These are phyloP conservation scores for Brassica nigra DNA, from an alignment of 345 rosid species.

Conservation along the genomic window DNA sequence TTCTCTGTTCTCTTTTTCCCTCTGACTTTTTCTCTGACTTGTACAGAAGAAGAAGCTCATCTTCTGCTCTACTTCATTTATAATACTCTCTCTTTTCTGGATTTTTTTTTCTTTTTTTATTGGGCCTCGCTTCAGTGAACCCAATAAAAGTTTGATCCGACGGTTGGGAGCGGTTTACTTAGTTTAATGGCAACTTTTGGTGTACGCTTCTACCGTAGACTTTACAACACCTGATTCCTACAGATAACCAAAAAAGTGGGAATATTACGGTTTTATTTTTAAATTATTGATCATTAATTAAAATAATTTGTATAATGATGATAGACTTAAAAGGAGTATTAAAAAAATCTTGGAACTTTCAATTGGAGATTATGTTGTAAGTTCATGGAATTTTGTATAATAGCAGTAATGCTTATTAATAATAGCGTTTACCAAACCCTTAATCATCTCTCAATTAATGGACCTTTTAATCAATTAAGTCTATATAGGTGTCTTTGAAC, in stretches of 20 bases:
- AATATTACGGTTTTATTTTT: not conserved
- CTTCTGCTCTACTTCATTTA: conserved; percentile 37
- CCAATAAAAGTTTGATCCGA: conserved; percentile 28
- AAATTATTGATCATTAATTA: not conserved
- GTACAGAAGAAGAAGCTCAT: conserved; percentile 11
- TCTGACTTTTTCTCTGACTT: too few species aligned
- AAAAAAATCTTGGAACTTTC: conserved; percentile 14
- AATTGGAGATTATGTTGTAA: conserved; percentile 2
- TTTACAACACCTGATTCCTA: not conserved
- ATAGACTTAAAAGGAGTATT: conserved; percentile 1
- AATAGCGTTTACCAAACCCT: not conserved
- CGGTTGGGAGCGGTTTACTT: conserved; percentile 43
- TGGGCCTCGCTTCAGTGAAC: conserved; percentile 8
- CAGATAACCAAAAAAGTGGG: not conserved
- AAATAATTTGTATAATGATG: conserved; percentile 5
- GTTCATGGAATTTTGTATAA: conserved; percentile 29
- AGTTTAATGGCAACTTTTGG: conserved; percentile 26
- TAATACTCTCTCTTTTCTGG: conserved; percentile 8
- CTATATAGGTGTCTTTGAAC: not conserved
- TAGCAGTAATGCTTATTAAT: not conserved
- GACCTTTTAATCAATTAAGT: not conserved
- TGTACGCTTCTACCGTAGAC: conserved; percentile 13
- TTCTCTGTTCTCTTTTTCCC: too few species aligned
- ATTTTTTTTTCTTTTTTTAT: conserved; percentile 17
- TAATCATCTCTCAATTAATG: too few species aligned